phyloP scores from a whole-genome alignment of 345 rosid species.

The Eucalyptus paniculata region DNA sequence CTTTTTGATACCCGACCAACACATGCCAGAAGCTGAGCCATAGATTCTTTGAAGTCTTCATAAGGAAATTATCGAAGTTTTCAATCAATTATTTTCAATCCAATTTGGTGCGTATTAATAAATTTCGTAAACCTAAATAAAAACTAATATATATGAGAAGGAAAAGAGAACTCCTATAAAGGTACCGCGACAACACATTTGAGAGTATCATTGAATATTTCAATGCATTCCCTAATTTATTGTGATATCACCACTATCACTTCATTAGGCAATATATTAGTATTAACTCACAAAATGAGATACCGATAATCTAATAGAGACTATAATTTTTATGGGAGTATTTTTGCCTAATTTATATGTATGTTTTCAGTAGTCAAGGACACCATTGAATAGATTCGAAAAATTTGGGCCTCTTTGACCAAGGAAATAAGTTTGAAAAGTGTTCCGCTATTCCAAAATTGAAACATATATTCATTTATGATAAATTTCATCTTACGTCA shows the following conservation, averaged over 20 bases:
- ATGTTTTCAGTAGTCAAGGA: accelerated
- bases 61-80: no score
- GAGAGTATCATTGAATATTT: neutral
- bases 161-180: neutral
- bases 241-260: neutral
- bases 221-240: neutral
- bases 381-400: neutral
- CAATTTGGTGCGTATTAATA: neutral
- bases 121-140: neutral
- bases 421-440: neutral
- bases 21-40: accelerated
- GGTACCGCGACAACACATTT: accelerated
- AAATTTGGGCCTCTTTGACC: neutral
- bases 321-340: no score
- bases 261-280: neutral
- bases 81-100: accelerated
- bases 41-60: no score
- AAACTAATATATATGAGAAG: neutral
- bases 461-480: neutral
- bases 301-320: accelerated
- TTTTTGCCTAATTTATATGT: neutral
- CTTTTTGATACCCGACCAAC: accelerated
- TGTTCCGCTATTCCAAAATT: accelerated
- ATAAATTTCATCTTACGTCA: no score
- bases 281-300: neutral